Evolutionary conservation across 2,329 filamentous ascomycete genomes (phyloP).

Genomic region (Pseudogymnoascus sp.): DNA sequence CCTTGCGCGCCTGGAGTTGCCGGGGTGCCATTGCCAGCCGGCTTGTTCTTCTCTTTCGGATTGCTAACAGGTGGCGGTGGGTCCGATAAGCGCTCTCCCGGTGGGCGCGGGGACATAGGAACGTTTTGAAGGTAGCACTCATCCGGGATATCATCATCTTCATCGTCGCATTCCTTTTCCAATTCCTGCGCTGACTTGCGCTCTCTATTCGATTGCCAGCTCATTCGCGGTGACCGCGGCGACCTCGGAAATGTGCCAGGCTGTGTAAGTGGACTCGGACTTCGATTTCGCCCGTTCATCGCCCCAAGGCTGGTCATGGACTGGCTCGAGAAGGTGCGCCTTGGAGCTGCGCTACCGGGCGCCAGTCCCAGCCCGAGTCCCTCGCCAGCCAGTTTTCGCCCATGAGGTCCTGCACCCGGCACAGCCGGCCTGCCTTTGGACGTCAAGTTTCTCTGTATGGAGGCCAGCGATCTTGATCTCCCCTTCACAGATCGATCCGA

Average conservation of each 20-base stretch:
- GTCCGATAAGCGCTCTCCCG: constrained; percentile 46
- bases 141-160: constrained; percentile 73
- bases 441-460: constrained; percentile 25
- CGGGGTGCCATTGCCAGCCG: constrained; percentile 53
- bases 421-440: constrained; percentile 18
- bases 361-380: constrained; percentile 24
- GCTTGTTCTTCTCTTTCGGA: constrained; percentile 23
- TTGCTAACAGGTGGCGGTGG: constrained; percentile 39
- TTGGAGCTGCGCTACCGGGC: constrained; percentile 14
- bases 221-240: constrained; percentile 45
- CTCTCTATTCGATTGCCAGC: constrained; percentile 59
- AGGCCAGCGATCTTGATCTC: background rate
- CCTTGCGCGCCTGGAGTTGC: constrained; percentile 50
- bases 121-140: constrained; percentile 75
- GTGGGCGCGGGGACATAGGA: constrained; percentile 66
- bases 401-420: constrained; percentile 23
- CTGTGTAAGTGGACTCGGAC: constrained; percentile 23
- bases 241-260: constrained; percentile 13
- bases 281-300: constrained; percentile 23
- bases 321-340: background rate
- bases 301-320: background rate
- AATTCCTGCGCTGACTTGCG: constrained; percentile 63
- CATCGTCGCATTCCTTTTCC: constrained; percentile 68
- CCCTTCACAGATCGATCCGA: background rate
- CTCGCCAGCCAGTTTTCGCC: constrained; percentile 18